Conservation (phyloP, 208 protist species). For the Leptomonas seymouri region DNA sequence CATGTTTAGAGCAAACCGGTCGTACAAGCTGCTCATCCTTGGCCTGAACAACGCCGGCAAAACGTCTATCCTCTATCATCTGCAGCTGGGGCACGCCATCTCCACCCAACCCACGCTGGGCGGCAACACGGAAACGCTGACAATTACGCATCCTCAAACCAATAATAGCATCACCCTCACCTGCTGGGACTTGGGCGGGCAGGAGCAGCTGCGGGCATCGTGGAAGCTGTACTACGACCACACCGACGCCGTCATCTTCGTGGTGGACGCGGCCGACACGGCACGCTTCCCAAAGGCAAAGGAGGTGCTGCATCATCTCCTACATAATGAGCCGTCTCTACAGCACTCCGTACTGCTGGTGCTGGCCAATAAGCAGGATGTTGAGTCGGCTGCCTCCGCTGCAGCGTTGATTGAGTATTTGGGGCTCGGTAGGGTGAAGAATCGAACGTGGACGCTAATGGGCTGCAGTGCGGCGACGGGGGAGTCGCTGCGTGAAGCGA, state of each 20-base stretch:
- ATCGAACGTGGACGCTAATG: constrained; percentile 95
- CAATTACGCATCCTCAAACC: constrained; percentile 96
- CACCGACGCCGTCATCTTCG: constrained; percentile 94
- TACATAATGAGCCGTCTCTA: constrained; percentile 86
- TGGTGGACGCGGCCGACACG: constrained; percentile 91
- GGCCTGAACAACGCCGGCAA: constrained; percentile 98
- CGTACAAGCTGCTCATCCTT: constrained; percentile 94
- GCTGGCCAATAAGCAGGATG: constrained; percentile 97
- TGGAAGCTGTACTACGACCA: constrained; percentile 98
- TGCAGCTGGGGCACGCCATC: constrained; percentile 97
- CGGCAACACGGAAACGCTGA: constrained; percentile 96
- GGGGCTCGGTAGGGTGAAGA: constrained; percentile 85
- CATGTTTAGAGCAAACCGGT: constrained; percentile 50
- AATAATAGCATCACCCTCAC: constrained; percentile 89
- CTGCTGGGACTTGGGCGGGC: constrained; percentile 98
- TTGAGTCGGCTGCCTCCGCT: constrained; percentile 77
- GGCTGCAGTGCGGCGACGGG: constrained; percentile 93
- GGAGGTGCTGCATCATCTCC: constrained; percentile 85
- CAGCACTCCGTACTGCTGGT: constrained; percentile 89
- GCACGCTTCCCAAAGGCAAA: constrained; percentile 72
- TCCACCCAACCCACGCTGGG: constrained; percentile 98
- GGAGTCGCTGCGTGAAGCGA: constrained; percentile 88
- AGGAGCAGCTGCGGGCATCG: constrained; percentile 90
- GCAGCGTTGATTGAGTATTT: constrained; percentile 88
- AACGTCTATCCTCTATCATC: constrained; percentile 98